Evolutionary conservation across 164 flowering plant species (phyloP).

Genomic region (Piper longum): DNA sequence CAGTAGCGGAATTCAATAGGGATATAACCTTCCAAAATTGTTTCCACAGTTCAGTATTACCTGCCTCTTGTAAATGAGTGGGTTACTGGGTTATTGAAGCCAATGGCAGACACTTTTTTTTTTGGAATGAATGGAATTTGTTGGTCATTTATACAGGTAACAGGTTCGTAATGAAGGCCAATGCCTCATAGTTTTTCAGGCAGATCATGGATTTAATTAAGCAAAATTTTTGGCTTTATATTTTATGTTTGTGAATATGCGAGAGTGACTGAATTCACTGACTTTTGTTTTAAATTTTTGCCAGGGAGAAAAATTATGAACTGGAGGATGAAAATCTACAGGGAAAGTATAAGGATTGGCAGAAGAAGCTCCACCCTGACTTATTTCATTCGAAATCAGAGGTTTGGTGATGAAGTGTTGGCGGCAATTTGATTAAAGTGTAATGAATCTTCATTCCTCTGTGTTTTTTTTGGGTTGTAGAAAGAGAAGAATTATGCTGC

Average conservation of each 20-base stretch:
- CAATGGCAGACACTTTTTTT: too few species aligned
- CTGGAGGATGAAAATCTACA: conserved; percentile 44
- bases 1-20: too few species aligned
- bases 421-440: background rate
- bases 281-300: conserved; percentile 10
- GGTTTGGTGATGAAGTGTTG: conserved; percentile 22
- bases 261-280: conserved; percentile 28
- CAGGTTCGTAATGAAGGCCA: too few species aligned
- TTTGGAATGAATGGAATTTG: too few species aligned
- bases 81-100: too few species aligned
- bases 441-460: background rate
- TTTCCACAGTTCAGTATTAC: too few species aligned
- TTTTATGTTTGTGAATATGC: conserved; percentile 19
- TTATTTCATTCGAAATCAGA: conserved; percentile 87
- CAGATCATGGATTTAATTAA: too few species aligned
- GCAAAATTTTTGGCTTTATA: too few species aligned
- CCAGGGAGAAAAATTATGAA: conserved; percentile 52
- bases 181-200: too few species aligned
- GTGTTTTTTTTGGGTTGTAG: conserved; percentile 18
- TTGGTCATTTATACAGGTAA: too few species aligned
- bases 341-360: conserved; percentile 86
- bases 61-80: too few species aligned
- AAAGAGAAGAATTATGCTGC: conserved; percentile 83
- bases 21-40: too few species aligned
- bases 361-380: conserved; percentile 96